Evolutionary conservation across 2,329 filamentous ascomycete genomes (phyloP), one percentile per base, ranked within the genome.

Genomic region (Paradendryphiella salina): DNA sequence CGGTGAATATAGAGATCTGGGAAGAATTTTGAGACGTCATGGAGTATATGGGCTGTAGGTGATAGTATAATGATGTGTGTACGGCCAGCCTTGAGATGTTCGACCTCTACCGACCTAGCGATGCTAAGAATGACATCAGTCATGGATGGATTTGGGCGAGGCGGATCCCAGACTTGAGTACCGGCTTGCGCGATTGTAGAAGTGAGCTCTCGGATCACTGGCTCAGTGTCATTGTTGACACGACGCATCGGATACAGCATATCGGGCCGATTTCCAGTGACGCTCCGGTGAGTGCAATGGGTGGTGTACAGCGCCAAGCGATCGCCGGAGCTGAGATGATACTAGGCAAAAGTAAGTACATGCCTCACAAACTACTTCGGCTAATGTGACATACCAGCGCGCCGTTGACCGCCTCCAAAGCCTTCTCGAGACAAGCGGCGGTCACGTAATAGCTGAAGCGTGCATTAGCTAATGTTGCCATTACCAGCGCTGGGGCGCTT

Each of bases 251-350:
- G 62, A 36, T 59, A 60, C 3, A 65, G 44, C 8, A 59, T n/a
- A 7, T 70, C 66, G 17, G 65, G 65, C 20, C 56, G 51, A 31
- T 59, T 70, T 14, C 65, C 60, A 6, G 62, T 64, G 23, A 67
- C 58, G 8, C 52, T 21, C 9, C 59, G 60, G 37, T 70, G 67
- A 15, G 60, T 67, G 33, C 67, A 70, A 34, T 70, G 64, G 1
- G 69, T 70, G 1, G 65, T 62, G 39, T 65, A 71, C 18, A 71
- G 46, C 2, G 64, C 66, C 28, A 70, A 17, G 13, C 67, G 65
- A 43, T 71, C 68, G 15, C 50, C 55, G 2, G 35, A 42, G 15
- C 47, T 41, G 14, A 70, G 40, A 29, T 65, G 54, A 28, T 61
- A 45, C 46, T 44, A 32, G 14, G 23, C 32, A 48, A 37, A 50